Conservation (phyloP, 2,329 filamentous ascomycete species). For the Amphichorda felina region DNA sequence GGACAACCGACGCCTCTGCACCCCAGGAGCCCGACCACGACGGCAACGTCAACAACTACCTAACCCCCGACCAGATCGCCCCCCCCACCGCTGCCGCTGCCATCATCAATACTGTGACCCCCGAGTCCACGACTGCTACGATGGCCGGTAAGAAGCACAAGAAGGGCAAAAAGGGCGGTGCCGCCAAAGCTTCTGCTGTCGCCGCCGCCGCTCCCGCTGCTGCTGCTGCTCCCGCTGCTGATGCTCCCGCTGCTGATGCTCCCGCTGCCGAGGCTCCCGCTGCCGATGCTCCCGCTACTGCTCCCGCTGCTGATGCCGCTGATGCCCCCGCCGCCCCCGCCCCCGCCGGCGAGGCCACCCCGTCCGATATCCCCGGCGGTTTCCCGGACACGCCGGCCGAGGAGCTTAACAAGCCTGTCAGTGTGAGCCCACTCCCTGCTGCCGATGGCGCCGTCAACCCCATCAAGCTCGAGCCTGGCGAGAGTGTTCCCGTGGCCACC, state of each 20-base stretch:
- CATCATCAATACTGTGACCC: conserved; percentile 55
- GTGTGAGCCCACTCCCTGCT: conserved; percentile 51
- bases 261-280: too few species aligned
- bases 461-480: conserved; percentile 65
- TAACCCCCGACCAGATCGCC: conserved; percentile 60
- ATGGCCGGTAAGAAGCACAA: conserved; percentile 49
- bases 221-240: too few species aligned
- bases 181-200: too few species aligned
- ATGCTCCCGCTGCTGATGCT: too few species aligned
- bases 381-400: conserved; percentile 56
- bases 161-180: conserved; percentile 16
- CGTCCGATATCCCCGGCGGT: conserved; percentile 27
- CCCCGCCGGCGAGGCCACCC: too few species aligned
- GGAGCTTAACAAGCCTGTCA: conserved; percentile 39
- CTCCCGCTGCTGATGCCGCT: too few species aligned
- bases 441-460: conserved; percentile 62
- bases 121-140: conserved; percentile 58
- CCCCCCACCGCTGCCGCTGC: conserved; percentile 32
- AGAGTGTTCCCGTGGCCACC: conserved; percentile 63
- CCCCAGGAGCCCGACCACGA: conserved; percentile 73
- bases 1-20: conserved; percentile 72
- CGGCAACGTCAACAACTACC: conserved; percentile 88
- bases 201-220: too few species aligned
- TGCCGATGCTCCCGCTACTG: too few species aligned
- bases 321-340: too few species aligned